A percentile compares a stretch with the other conserved stretches of the same genome.
These are phyloP conservation scores for Lunasporangiospora selenospora DNA, from an alignment of 192 early-diverging fungal genomes.

Conservation along the genomic window DNA sequence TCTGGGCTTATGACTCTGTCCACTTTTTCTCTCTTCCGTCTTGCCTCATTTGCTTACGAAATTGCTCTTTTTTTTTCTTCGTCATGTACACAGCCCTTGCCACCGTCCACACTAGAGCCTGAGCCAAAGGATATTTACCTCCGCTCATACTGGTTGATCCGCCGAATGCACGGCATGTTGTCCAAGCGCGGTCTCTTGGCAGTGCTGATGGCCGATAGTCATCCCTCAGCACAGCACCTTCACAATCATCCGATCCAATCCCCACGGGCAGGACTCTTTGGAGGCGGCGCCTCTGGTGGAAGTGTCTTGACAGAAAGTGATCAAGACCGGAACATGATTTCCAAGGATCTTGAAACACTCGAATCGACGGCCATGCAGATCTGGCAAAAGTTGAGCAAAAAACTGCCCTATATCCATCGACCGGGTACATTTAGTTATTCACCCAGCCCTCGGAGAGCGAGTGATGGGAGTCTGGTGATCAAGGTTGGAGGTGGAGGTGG, in stretches of 20 bases:
- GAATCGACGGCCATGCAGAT: constrained; percentile 14
- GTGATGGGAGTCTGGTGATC: too few species aligned
- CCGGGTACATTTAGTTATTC: too few species aligned
- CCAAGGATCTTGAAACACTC: constrained; percentile 22
- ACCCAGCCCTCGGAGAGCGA: too few species aligned
- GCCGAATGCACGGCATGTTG: constrained; percentile 11
- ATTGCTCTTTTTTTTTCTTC: background rate
- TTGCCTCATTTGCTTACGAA: background rate
- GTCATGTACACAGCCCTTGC: background rate
- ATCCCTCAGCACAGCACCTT: too few species aligned
- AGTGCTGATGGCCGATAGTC: constrained; percentile 9
- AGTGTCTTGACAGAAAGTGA: constrained; percentile 18
- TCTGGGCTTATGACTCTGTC: background rate
- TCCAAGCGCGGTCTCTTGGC: constrained; percentile 14
- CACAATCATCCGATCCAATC: too few species aligned
- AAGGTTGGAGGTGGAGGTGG: too few species aligned
- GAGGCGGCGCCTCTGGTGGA: background rate
- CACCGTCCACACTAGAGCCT: constrained; percentile 6
- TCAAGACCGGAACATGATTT: constrained; percentile 5
- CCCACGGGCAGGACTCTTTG: too few species aligned
- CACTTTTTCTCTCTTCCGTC: background rate
- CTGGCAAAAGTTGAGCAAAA: constrained; percentile 30
- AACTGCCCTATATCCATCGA: constrained; percentile 34
- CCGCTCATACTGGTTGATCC: constrained; percentile 52
- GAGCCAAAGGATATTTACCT: constrained; percentile 38